phyloP scores from a whole-genome alignment of 2,329 filamentous ascomycete genomes.

The Stemphylium vesicarium region DNA sequence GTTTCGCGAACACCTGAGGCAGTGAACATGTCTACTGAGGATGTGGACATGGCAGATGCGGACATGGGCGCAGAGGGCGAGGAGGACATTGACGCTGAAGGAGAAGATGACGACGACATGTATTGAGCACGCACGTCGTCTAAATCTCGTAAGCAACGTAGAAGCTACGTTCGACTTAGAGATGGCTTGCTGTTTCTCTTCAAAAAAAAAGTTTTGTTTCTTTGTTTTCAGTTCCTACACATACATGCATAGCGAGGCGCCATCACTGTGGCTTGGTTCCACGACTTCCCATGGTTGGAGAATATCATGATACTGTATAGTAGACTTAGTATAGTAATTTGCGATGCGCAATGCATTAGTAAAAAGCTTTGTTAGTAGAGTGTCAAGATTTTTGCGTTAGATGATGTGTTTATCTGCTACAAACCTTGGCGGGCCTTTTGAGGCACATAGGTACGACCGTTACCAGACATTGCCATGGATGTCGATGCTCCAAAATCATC shows the following conservation, averaged over 20 bases:
- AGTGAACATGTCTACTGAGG: background rate
- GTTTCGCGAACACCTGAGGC: constrained; percentile 1
- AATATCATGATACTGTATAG: background rate
- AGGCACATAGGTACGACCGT: too few relatives aligned
- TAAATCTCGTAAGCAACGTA: background rate
- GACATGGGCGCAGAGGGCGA: constrained; percentile 15
- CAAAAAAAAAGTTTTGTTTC: constrained; percentile 1
- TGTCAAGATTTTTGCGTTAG: too few relatives aligned
- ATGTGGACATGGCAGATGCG: constrained; percentile 22
- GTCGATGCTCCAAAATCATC: too few relatives aligned
- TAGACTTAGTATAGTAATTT: background rate
- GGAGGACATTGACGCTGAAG: constrained; percentile 29
- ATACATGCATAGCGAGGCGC: constrained; percentile 23
- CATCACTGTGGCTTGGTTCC: background rate
- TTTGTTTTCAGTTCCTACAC: background rate
- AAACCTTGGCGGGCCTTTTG: too few relatives aligned
- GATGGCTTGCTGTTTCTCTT: background rate
- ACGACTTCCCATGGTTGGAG: background rate
- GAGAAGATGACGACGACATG: constrained; percentile 29
- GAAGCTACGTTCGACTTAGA: background rate
- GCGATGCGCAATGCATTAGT: background rate
- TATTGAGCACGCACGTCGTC: background rate
- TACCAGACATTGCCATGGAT: too few relatives aligned
- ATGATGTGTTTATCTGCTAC: too few relatives aligned
- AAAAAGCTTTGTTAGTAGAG: background rate